phyloP scores from a whole-genome alignment of 2,329 filamentous ascomycete genomes.

The Microsporum canis region DNA sequence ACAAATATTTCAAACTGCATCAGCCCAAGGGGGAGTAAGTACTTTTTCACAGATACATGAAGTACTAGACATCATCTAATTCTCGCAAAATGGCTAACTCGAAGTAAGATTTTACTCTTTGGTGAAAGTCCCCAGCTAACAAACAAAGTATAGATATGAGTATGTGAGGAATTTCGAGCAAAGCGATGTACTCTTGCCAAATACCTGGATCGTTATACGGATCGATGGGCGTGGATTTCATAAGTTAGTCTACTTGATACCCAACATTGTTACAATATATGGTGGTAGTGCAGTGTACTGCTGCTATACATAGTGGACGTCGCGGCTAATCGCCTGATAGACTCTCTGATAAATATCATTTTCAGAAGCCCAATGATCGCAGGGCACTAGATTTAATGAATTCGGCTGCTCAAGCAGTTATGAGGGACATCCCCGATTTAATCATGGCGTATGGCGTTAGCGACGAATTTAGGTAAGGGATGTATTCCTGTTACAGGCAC shows the following conservation, averaged over 20 bases:
- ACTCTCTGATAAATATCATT: constrained; percentile 70
- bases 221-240: constrained; percentile 92
- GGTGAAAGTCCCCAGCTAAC: background rate
- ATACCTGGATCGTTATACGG: constrained; percentile 91
- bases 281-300: background rate
- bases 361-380: constrained; percentile 85
- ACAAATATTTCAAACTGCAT: too few species aligned
- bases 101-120: constrained; percentile 20
- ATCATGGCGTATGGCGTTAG: constrained; percentile 84
- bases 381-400: constrained; percentile 92
- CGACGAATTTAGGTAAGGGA: constrained; percentile 61
- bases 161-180: constrained; percentile 89
- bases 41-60: background rate
- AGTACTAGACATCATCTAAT: background rate
- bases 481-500: background rate
- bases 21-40: too few species aligned
- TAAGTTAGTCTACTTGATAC: constrained; percentile 46
- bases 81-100: constrained; percentile 28
- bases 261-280: background rate
- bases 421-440: constrained; percentile 74
- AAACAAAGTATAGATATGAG: constrained; percentile 55
- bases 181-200: constrained; percentile 65
- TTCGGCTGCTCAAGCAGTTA: constrained; percentile 69
- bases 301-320: background rate
- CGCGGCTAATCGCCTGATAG: constrained; percentile 34